Percentiles rank a stretch among this genome's conserved stretches.
phyloP scores from a whole-genome alignment of 129 eudicot species.

The Helichrysum umbraculigerum region DNA sequence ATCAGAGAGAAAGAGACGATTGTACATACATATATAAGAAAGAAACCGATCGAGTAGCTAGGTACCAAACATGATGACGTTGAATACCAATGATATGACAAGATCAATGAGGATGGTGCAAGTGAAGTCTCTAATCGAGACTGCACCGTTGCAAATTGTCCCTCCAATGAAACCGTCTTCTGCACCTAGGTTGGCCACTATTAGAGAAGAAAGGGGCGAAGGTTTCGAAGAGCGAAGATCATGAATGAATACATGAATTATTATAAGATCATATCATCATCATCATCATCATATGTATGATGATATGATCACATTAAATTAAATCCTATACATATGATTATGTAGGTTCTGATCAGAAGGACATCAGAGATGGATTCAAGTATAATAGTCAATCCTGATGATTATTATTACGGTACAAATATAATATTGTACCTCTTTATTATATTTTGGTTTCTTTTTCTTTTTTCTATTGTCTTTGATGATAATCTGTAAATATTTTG shows the following conservation, averaged over 20 bases:
- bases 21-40: constrained; percentile 9
- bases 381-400: constrained; percentile 26
- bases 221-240: constrained; percentile 38
- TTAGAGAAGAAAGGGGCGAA: constrained; percentile 51
- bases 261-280: not conserved
- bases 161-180: constrained; percentile 42
- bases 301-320: constrained; percentile 5
- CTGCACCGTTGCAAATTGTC: constrained; percentile 45
- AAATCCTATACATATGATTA: constrained; percentile 8
- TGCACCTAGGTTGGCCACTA: constrained; percentile 56
- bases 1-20: constrained; percentile 22
- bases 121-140: constrained; percentile 35
- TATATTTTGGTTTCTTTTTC: not conserved
- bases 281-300: not conserved
- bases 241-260: constrained; percentile 22
- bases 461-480: constrained; percentile 13
- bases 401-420: constrained; percentile 14
- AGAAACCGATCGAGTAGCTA: constrained; percentile 14
- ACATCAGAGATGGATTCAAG: constrained; percentile 28
- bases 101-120: constrained; percentile 41
- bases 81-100: constrained; percentile 33
- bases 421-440: constrained; percentile 22
- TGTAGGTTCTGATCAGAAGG: constrained; percentile 15
- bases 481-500: constrained; percentile 27
- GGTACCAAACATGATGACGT: constrained; percentile 39